Percentiles rank a stretch among this genome's conserved stretches.
phyloP scores from a whole-genome alignment of 75 land plant species.

The Sequoia sempervirens region DNA sequence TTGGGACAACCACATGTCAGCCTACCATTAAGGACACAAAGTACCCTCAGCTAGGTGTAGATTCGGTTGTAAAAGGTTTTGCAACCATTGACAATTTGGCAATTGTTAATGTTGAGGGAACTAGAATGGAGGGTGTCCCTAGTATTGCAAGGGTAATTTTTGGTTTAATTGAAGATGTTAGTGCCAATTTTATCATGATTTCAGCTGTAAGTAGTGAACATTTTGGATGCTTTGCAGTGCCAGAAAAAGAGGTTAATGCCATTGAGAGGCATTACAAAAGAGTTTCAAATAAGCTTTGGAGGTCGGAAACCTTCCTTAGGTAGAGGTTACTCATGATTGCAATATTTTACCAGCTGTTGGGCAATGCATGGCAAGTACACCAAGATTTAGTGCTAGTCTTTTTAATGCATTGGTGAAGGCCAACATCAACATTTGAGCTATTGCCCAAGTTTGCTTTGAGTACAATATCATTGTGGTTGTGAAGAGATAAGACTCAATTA shows the following conservation, averaged over 20 bases:
- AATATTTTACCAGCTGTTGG: too few relatives aligned
- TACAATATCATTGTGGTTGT: too few relatives aligned
- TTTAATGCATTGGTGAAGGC: too few relatives aligned
- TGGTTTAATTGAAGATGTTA: conserved; percentile 49
- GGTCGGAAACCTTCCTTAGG: conserved; percentile 89
- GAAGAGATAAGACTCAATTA: too few relatives aligned
- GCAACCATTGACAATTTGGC: conserved; percentile 93
- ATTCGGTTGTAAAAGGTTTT: conserved; percentile 78
- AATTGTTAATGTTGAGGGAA: conserved; percentile 92
- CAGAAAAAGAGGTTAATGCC: conserved; percentile 77
- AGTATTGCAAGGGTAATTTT: conserved; percentile 92
- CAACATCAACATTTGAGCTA: too few relatives aligned
- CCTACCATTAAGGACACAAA: conserved; percentile 19
- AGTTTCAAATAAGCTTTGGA: conserved; percentile 1
- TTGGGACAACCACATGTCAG: not conserved
- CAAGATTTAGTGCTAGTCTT: too few relatives aligned
- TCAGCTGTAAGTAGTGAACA: conserved; percentile 99
- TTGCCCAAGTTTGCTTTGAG: too few relatives aligned
- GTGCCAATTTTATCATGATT: conserved; percentile 71
- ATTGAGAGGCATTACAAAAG: conserved; percentile 27
- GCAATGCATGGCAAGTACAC: too few relatives aligned
- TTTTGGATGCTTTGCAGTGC: conserved; percentile 95
- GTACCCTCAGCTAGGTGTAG: conserved; percentile 14
- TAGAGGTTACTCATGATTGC: too few relatives aligned
- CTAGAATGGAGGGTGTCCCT: conserved; percentile 99